Evolutionary conservation across 139 green algal species (phyloP).

Genomic region (Tetraselmis striata): DNA sequence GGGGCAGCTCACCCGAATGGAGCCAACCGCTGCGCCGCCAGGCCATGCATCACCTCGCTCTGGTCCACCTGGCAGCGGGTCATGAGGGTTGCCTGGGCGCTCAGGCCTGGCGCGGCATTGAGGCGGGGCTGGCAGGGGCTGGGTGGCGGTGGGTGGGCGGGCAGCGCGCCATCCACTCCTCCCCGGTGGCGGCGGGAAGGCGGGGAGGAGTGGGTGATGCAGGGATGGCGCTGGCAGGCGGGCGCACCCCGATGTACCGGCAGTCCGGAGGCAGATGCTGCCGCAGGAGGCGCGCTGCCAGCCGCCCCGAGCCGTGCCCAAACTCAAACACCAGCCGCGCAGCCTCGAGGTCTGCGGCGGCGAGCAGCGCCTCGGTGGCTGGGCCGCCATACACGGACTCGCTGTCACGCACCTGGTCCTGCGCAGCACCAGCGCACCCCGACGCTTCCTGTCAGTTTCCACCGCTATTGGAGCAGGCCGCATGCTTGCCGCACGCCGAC

Average conservation of each 20-base stretch:
- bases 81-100: no score
- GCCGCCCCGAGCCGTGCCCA: background rate
- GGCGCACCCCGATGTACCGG: background rate
- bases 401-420: background rate
- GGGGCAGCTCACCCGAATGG: background rate
- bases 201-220: no score
- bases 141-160: no score
- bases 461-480: no score
- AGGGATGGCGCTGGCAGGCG: no score
- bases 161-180: no score
- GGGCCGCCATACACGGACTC: constrained; percentile 4
- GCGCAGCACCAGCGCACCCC: background rate
- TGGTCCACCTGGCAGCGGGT: background rate
- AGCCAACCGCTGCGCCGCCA: background rate
- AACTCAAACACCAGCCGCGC: background rate
- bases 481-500: background rate
- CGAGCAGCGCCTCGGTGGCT: background rate
- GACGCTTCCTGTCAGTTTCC: no score
- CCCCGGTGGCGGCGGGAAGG: no score
- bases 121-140: no score
- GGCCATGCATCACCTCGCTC: background rate
- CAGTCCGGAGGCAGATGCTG: background rate
- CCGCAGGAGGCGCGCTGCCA: background rate
- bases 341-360: background rate
- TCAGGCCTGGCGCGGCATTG: no score